phyloP scores from a whole-genome alignment of 164 flowering plant genomes.

The Santalum album region DNA sequence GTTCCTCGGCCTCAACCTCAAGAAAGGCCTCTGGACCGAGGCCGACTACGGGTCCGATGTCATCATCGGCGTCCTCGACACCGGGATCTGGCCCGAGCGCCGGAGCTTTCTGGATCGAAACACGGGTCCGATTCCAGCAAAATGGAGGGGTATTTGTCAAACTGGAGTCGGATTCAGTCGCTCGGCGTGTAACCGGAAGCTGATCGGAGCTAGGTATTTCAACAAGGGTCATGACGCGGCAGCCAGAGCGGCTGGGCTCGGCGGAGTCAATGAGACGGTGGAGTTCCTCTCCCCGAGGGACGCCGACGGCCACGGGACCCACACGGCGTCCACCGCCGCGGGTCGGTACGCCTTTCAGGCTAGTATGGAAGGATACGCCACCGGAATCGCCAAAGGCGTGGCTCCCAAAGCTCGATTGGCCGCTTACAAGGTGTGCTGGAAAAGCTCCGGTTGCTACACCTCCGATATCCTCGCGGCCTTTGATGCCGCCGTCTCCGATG shows the following conservation, averaged over 20 bases:
- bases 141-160: constrained; percentile 78
- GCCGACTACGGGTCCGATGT: constrained; percentile 91
- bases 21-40: constrained; percentile 84
- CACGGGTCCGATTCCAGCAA: constrained; percentile 62
- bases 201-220: constrained; percentile 83
- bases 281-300: constrained; percentile 85
- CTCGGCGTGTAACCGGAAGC: constrained; percentile 55
- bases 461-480: constrained; percentile 89
- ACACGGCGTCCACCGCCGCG: constrained; percentile 93
- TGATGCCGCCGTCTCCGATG: constrained; percentile 76
- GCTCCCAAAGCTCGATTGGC: constrained; percentile 91
- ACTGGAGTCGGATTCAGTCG: constrained; percentile 40
- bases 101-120: constrained; percentile 75
- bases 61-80: constrained; percentile 80
- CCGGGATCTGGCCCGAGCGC: constrained; percentile 94
- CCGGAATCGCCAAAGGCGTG: constrained; percentile 89
- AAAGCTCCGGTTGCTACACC: constrained; percentile 69
- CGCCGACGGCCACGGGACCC: constrained; percentile 96
- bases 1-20: constrained; percentile 75
- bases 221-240: constrained; percentile 68
- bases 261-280: constrained; percentile 33
- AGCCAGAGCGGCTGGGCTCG: constrained; percentile 23
- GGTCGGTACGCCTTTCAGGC: constrained; percentile 68
- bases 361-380: constrained; percentile 71
- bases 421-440: constrained; percentile 91